Evolutionary conservation across 257 asterid genomes (phyloP).

Genomic region (Rubia yunnanensis): DNA sequence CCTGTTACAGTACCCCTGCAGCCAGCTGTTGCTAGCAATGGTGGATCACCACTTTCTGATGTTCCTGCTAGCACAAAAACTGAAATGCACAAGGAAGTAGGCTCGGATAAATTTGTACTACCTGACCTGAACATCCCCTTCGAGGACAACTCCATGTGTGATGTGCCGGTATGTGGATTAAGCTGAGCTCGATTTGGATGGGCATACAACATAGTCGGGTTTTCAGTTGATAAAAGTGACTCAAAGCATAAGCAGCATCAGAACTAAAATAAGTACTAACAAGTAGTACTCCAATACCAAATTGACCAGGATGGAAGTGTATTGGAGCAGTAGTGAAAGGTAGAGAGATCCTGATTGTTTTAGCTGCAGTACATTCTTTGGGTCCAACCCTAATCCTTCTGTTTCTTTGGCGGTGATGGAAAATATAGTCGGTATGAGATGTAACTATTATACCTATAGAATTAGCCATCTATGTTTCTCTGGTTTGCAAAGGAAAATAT

Average conservation of each 20-base stretch:
- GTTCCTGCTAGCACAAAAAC: constrained; percentile 1
- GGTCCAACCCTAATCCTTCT: neutral
- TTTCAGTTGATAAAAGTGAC: neutral
- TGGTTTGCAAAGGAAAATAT: neutral
- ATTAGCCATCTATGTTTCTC: neutral
- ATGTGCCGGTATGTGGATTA: constrained; percentile 10
- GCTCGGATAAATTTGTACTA: constrained; percentile 16
- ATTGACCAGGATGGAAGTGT: neutral
- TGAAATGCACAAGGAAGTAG: constrained; percentile 1
- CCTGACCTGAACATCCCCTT: constrained; percentile 41
- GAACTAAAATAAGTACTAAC: neutral
- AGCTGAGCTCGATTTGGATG: constrained; percentile 9
- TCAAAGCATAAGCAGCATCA: neutral
- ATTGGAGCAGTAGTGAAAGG: neutral
- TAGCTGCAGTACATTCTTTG: neutral
- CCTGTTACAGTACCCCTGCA: constrained; percentile 2
- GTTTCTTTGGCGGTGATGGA: too few relatives aligned
- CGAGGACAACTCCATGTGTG: constrained; percentile 20
- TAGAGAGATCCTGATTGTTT: neutral
- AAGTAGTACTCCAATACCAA: neutral
- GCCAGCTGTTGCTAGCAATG: constrained; percentile 4
- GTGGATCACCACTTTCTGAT: neutral
- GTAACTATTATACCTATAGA: neutral
- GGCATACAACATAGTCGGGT: too few relatives aligned
- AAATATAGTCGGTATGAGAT: neutral